Base-by-base conservation (phyloP, 1,284 basidiomycete genomes). In the Sanghuangporus weigelae region DNA sequence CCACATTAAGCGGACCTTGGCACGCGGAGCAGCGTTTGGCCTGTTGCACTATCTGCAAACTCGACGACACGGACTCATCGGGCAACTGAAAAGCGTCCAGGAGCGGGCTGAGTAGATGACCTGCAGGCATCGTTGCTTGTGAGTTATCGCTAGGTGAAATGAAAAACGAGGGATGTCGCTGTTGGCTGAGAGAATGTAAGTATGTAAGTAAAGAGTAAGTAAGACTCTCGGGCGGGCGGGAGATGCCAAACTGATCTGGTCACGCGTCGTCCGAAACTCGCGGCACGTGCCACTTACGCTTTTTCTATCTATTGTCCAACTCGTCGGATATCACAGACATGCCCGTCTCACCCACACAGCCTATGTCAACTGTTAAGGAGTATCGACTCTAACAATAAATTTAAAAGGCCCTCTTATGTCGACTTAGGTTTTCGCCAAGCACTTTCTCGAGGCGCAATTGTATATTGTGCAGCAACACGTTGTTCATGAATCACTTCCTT, bases 41-140 rank as follows among this genome's bases (percentile, higher is more conserved):
- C 66, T 69, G 66, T 10, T 60, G 54, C 44, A 21, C 7, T 46
- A n/a, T n/a, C 26, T 31, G 26, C 5, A 31, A 31, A 31, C 2
- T 31, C 26, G 26, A 31, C 26, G 26, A 31, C 44, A 46, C 44
- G 38, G 57, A 44, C 23, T 69, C 66, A 59, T 65, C 60, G 53
- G 62, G 40, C 38, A 60, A 49, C 39, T 67, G 63, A 6, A 38
- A n/a, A 65, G 71, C 65, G 58, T 71, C 68, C 59, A 69, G 63
- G 39, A 36, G 26, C 8, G 46, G n/a, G 46, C 35, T 42, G 26
- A 70, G 66, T 53, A 70, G 67, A 60, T 73, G 73, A 67, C 73
- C 74, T 65, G 74, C 72, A 66, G 75, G 76, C 75, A 77, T 78
- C 63, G 68, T 64, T 55, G 62, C 38, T n/a, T 7, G 16, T 6